phyloP scores from a whole-genome alignment of 495 filamentous ascomycete species.

The Podospora pseudoanserina region DNA sequence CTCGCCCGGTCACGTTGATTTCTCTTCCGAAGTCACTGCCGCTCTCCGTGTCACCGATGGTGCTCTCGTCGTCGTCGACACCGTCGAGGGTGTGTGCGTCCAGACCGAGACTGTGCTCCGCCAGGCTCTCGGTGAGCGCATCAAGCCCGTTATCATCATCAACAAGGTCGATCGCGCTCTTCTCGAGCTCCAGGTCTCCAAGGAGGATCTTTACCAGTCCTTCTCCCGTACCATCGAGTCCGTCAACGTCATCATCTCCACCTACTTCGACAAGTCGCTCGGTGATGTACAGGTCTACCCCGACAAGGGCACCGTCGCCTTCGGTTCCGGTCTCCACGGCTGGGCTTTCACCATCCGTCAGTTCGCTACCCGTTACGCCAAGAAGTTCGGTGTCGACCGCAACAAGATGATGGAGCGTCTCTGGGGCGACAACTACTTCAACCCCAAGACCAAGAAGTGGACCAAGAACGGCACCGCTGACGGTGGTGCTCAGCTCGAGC shows the following conservation, averaged over 20 bases:
- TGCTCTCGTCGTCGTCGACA: conserved; percentile 99
- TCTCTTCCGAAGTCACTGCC: conserved; percentile 99
- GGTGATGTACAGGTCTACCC: conserved; percentile 99
- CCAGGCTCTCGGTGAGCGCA: conserved; percentile 99
- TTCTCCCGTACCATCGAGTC: conserved; percentile 99
- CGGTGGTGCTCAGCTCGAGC: conserved; percentile 84
- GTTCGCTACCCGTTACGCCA: conserved; percentile 93
- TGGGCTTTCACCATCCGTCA: conserved; percentile 99
- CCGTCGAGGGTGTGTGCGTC: conserved; percentile 98
- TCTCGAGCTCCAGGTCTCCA: conserved; percentile 93
- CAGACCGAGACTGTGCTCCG: conserved; percentile 99
- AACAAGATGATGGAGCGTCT: conserved; percentile 99
- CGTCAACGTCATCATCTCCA: conserved; percentile 99
- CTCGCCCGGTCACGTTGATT: conserved; percentile 99
- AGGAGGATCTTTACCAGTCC: conserved; percentile 99
- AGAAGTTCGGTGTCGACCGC: conserved; percentile 99
- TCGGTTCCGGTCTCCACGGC: conserved; percentile 99
- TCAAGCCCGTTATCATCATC: conserved; percentile 98
- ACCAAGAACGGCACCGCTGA: conserved; percentile 76
- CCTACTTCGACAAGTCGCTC: conserved; percentile 94
- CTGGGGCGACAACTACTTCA: conserved; percentile 99
- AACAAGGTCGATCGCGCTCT: conserved; percentile 99
- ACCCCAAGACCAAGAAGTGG: conserved; percentile 99
- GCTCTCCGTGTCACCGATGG: conserved; percentile 99
- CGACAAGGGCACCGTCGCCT: conserved; percentile 92